Evolutionary conservation across 2,329 filamentous ascomycete species (phyloP).

Genomic region (Paecilomyces fulvus): DNA sequence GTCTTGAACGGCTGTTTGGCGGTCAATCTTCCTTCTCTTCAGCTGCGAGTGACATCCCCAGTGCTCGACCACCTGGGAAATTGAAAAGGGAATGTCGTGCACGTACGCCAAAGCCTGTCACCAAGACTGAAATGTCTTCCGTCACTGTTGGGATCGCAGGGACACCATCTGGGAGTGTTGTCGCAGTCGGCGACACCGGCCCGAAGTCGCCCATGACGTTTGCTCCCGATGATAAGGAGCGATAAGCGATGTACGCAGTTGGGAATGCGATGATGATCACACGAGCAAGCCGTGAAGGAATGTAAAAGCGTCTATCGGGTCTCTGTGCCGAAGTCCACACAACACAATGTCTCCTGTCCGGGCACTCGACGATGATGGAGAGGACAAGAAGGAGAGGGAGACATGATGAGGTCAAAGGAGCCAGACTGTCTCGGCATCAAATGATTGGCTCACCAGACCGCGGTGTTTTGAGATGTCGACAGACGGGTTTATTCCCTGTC

Average conservation of each 20-base stretch:
- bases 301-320: neutral
- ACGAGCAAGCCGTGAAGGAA: neutral
- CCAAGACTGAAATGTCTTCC: conserved; percentile 25
- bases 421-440: neutral
- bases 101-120: conserved; percentile 28
- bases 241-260: conserved; percentile 5
- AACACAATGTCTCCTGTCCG: neutral
- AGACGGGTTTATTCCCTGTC: neutral
- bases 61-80: neutral
- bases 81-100: conserved; percentile 5
- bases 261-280: neutral
- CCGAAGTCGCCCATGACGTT: conserved; percentile 27
- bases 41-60: conserved; percentile 1
- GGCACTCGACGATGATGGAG: neutral
- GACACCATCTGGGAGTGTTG: conserved; percentile 9
- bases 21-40: neutral
- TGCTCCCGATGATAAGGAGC: conserved; percentile 5
- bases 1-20: conserved; percentile 61
- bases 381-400: neutral
- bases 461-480: neutral
- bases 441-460: neutral
- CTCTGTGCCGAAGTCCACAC: neutral
- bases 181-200: conserved; percentile 8
- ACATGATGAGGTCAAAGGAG: neutral
- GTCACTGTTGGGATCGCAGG: conserved; percentile 8